phyloP scores from a whole-genome alignment of 2,329 filamentous ascomycete species.

The Neofusicoccum laricinum region DNA sequence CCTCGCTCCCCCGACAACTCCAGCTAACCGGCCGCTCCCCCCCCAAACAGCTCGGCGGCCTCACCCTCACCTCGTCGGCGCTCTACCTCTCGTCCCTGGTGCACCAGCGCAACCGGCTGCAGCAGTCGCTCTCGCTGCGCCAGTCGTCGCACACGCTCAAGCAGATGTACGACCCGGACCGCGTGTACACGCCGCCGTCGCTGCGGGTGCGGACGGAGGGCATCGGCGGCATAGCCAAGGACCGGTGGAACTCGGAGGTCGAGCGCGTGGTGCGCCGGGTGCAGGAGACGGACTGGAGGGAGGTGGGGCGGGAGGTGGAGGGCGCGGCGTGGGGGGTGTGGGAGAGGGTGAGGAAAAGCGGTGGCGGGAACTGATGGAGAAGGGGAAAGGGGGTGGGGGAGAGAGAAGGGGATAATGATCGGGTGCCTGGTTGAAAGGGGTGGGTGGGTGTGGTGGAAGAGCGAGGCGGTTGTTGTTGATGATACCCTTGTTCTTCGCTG shows the following conservation, averaged over 20 bases:
- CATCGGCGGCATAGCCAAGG: slow-evolving; percentile 47
- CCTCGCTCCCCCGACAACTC: neutral
- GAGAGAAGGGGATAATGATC: slow-evolving; percentile 19
- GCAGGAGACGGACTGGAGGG: slow-evolving; percentile 46
- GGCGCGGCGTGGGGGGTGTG: slow-evolving; percentile 36
- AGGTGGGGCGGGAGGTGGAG: slow-evolving; percentile 39
- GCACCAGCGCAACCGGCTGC: slow-evolving; percentile 46
- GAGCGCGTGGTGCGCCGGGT: slow-evolving; percentile 42
- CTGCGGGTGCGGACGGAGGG: slow-evolving; percentile 40
- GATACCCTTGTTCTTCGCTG: slow-evolving; percentile 17
- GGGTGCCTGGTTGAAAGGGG: neutral
- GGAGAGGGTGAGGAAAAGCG: slow-evolving; percentile 18
- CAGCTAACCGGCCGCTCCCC: slow-evolving; percentile 15
- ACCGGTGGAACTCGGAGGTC: slow-evolving; percentile 49
- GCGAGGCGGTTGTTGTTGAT: neutral
- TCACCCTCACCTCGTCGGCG: slow-evolving; percentile 48
- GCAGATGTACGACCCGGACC: slow-evolving; percentile 43
- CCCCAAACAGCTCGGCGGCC: slow-evolving; percentile 44
- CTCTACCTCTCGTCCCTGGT: slow-evolving; percentile 40
- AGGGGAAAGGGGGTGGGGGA: slow-evolving; percentile 5
- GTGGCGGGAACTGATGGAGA: slow-evolving; percentile 6
- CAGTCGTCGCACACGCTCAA: slow-evolving; percentile 45
- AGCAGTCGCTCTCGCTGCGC: slow-evolving; percentile 45
- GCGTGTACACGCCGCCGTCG: slow-evolving; percentile 35
- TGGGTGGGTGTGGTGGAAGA: neutral